A percentile compares a stretch with the other conserved stretches of the same genome.
Conservation (phyloP, 2,329 filamentous ascomycete genomes). For the Apiospora aurea region DNA sequence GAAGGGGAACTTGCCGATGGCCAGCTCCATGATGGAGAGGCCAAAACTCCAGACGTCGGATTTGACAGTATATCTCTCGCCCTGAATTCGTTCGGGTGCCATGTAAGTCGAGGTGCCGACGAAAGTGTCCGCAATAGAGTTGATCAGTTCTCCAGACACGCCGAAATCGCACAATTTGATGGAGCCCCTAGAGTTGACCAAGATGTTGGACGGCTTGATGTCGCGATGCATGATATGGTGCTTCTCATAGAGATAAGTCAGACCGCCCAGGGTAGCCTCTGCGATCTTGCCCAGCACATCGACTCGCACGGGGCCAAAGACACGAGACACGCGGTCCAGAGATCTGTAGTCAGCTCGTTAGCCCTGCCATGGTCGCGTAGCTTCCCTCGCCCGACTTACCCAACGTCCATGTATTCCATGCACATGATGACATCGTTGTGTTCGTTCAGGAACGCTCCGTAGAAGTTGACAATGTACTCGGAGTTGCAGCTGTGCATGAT, state of each 20-base stretch:
- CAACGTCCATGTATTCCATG: conserved; percentile 99
- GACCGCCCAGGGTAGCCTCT: conserved; percentile 89
- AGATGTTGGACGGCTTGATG: conserved; percentile 97
- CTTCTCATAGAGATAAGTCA: conserved; percentile 93
- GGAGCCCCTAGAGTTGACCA: conserved; percentile 90
- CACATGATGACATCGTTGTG: conserved; percentile 99
- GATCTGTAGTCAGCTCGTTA: conserved; percentile 63
- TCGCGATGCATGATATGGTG: conserved; percentile 99
- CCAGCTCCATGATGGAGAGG: conserved; percentile 92
- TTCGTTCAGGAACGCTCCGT: conserved; percentile 95
- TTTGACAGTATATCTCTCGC: conserved; percentile 96
- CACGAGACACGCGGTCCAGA: conserved; percentile 90
- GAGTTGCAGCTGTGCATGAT: conserved; percentile 99
- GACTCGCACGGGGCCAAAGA: conserved; percentile 93
- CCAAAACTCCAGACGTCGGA: conserved; percentile 99
- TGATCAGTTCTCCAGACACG: conserved; percentile 96
- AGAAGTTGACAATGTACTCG: conserved; percentile 96
- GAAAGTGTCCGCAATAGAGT: conserved; percentile 97
- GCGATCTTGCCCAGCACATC: conserved; percentile 98
- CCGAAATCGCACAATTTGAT: conserved; percentile 99
- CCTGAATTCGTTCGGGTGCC: conserved; percentile 97
- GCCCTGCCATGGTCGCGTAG: conserved; percentile 26
- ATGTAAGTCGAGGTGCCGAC: conserved; percentile 99
- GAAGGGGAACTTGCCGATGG: conserved; percentile 97
- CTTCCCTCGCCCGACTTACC: conserved; percentile 66